These are phyloP conservation scores for Solanum chaucha DNA, from an alignment of 257 asterid species.

Conservation along the genomic window DNA sequence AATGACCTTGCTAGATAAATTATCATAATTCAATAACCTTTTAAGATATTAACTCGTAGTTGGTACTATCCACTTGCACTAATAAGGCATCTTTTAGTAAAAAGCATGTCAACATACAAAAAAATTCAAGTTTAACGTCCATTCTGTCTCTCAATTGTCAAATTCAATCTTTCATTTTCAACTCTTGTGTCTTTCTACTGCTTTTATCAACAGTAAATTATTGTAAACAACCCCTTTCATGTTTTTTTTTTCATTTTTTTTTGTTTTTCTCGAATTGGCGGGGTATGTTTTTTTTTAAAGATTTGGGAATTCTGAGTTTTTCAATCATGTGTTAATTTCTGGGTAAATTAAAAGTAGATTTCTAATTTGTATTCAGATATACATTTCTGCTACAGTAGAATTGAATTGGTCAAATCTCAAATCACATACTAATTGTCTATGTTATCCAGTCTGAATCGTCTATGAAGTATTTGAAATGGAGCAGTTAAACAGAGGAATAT, in stretches of 20 bases:
- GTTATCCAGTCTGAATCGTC: not conserved
- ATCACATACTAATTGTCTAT: not conserved
- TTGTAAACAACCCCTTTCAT: not conserved
- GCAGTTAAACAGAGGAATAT: constrained; percentile 77
- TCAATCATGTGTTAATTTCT: not conserved
- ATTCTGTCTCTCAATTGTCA: not conserved
- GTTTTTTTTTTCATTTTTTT: not conserved
- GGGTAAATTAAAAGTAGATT: not conserved
- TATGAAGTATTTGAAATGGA: constrained; percentile 24
- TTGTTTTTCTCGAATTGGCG: not conserved
- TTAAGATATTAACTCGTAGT: too few species aligned
- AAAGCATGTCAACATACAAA: not conserved
- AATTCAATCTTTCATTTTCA: not conserved
- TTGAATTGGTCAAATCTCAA: not conserved
- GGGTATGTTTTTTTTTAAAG: not conserved
- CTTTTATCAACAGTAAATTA: not conserved
- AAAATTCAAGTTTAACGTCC: not conserved
- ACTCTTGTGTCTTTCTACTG: not conserved
- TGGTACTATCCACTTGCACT: not conserved
- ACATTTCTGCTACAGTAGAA: not conserved
- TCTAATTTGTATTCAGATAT: not conserved
- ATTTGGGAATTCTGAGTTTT: not conserved
- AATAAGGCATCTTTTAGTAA: not conserved
- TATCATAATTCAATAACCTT: too few species aligned
- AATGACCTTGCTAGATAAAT: too few species aligned